These are phyloP conservation scores for Cystobasidiaceae sp. DNA, from an alignment of 1,284 basidiomycete genomes.

Conservation along the genomic window DNA sequence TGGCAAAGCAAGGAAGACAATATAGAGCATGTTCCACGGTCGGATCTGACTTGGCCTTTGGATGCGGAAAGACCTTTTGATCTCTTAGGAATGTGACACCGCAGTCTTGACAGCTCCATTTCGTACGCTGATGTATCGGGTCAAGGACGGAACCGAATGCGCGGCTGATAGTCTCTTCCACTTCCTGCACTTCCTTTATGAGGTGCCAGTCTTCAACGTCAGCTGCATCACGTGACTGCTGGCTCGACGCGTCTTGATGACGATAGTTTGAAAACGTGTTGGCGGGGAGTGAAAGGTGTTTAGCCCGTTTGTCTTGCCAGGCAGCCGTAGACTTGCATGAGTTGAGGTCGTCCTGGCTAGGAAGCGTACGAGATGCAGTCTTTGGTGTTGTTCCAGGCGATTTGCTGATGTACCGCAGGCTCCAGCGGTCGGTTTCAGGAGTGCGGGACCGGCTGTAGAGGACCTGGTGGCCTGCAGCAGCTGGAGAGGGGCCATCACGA, in stretches of 20 bases:
- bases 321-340: neutral
- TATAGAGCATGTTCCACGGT: conserved; percentile 4
- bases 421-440: conserved; percentile 24
- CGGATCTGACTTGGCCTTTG: conserved; percentile 4
- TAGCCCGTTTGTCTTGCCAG: conserved; percentile 8
- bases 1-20: conserved; percentile 23
- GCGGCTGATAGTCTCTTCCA: conserved; percentile 27
- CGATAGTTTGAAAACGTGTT: neutral
- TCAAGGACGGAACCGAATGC: conserved; percentile 27
- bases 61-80: conserved; percentile 29
- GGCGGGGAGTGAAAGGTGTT: conserved; percentile 15
- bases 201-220: neutral
- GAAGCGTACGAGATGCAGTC: neutral
- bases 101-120: conserved; percentile 22
- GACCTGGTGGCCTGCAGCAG: conserved; percentile 17
- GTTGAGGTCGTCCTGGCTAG: neutral
- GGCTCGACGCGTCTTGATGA: neutral
- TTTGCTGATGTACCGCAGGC: conserved; percentile 6
- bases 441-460: conserved; percentile 15
- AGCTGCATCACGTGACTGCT: neutral
- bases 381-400: conserved; percentile 21
- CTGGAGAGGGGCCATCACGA: neutral
- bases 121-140: conserved; percentile 1
- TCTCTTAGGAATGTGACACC: conserved; percentile 16
- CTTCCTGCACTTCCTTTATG: conserved; percentile 1